Conservation (phyloP, 2,329 filamentous ascomycete genomes). For the Coniosporium tulheliwenetii region DNA sequence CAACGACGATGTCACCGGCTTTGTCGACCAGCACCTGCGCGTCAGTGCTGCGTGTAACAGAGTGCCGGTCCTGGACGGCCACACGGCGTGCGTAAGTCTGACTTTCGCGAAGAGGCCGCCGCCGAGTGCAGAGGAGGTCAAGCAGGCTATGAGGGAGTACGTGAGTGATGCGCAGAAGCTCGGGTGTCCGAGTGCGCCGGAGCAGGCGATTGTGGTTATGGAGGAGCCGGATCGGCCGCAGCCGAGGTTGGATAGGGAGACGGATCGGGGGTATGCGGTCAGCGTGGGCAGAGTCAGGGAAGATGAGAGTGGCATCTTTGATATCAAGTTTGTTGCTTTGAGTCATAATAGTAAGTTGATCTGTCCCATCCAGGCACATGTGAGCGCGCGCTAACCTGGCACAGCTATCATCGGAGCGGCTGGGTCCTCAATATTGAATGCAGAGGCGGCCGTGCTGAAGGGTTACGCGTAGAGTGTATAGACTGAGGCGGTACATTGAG, state of each 20-base stretch:
- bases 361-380: neutral
- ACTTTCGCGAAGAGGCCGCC: slow-evolving; percentile 61
- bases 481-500: neutral
- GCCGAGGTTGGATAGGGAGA: slow-evolving; percentile 75
- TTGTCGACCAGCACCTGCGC: slow-evolving; percentile 61
- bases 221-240: slow-evolving; percentile 84
- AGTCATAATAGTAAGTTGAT: slow-evolving; percentile 57
- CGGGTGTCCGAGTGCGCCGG: slow-evolving; percentile 75
- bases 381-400: neutral
- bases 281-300: slow-evolving; percentile 77
- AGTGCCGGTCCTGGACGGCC: slow-evolving; percentile 87
- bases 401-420: slow-evolving; percentile 81
- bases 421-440: slow-evolving; percentile 90
- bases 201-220: slow-evolving; percentile 70
- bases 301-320: slow-evolving; percentile 79
- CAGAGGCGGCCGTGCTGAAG: slow-evolving; percentile 81
- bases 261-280: slow-evolving; percentile 75
- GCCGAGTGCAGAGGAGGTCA: slow-evolving; percentile 62
- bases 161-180: slow-evolving; percentile 66
- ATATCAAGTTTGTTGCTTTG: slow-evolving; percentile 85
- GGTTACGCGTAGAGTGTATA: slow-evolving; percentile 46
- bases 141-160: slow-evolving; percentile 65
- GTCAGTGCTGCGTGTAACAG: slow-evolving; percentile 85
- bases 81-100: slow-evolving; percentile 86
- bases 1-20: slow-evolving; percentile 55